Base-by-base conservation (phyloP, 1,284 basidiomycete genomes). In the Ustilago vetiveriae region DNA sequence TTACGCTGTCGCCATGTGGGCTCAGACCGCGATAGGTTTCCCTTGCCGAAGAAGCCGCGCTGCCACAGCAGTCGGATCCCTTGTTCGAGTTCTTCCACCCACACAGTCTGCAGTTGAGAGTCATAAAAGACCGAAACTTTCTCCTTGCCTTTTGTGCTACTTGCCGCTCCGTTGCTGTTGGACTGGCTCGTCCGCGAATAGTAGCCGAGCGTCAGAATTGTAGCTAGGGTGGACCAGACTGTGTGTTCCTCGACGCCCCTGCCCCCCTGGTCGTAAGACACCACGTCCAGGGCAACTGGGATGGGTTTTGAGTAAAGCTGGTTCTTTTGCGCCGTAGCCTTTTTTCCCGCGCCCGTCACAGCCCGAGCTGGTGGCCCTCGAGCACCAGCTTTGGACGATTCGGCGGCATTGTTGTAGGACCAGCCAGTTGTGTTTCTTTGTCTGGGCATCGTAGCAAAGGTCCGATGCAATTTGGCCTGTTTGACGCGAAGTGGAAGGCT, bases 21-120 rank as follows among this genome's bases (percentile, higher is more conserved):
- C 82, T 98, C 96, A 82, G 92, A 95, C 50, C 96, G 84, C 32
- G 91, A 94, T 43, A 98, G 84, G 76, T 90, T 90, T 1, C 96
- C 96, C 82, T 98, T 98, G 19, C 96, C 95, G 82, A 98, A 98
- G 85, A 98, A 98, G 0, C 96, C 95, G 56, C 90, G 85, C 39
- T 88, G 85, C 91, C 96, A 99, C 23, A 98, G 85, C 1, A 89
- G 36, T 33, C 58, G n/a, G 32, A 64, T 36, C 5, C 73, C 73
- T 29, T 68, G 42, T 9, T 72, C 73, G 3, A 68, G 43, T n/a
- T 75, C 73, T 32, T 62, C 51, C 22, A 77, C 62, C 75, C 75
- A 77, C 17, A 77, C 63, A 13, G 73, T 69, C n/a, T 73, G 50
- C 9, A 74, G 45, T 5, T 63, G 26, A 19, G 19, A 37, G 23